Evolutionary conservation across 139 green algal species (phyloP).

Genomic region (Cymbomonas tetramitiformis): DNA sequence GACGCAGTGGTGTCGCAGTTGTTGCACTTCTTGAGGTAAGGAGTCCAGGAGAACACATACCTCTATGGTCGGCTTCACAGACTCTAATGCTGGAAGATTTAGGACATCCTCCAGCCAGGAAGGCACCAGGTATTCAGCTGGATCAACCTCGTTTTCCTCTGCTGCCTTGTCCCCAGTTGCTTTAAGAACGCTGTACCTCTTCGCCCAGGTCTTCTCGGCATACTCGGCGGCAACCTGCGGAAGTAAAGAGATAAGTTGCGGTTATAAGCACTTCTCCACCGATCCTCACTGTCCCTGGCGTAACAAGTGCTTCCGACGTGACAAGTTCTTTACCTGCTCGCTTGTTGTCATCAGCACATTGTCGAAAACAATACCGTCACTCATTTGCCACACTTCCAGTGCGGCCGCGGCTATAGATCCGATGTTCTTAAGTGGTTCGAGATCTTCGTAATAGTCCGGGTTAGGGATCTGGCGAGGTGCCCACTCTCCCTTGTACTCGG

Average conservation of each 20-base stretch:
- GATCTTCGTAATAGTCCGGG: constrained; percentile 48
- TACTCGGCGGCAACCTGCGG: background rate
- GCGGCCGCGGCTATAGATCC: constrained; percentile 52
- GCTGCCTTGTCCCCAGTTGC: background rate
- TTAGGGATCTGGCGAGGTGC: constrained; percentile 54
- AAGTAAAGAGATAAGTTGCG: too few species aligned
- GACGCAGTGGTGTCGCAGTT: too few species aligned
- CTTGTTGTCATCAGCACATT: constrained; percentile 34
- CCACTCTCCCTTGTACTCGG: constrained; percentile 70
- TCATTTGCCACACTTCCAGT: constrained; percentile 73
- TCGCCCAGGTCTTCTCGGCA: too few species aligned
- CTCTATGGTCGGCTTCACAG: too few species aligned
- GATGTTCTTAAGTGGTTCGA: constrained; percentile 42
- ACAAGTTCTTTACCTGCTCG: constrained; percentile 18
- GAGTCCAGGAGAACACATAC: too few species aligned
- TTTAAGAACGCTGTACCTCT: background rate
- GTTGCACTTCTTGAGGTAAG: too few species aligned
- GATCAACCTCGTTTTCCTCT: background rate
- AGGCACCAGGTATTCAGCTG: too few species aligned
- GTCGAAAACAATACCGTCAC: constrained; percentile 36
- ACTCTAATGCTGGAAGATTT: too few species aligned
- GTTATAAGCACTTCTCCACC: constrained; percentile 13
- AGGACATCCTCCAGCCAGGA: too few species aligned
- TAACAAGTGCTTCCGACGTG: constrained; percentile 18
- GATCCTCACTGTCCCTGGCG: constrained; percentile 13